These are phyloP conservation scores for Dothidotthia symphoricarpi DNA, from an alignment of 2,329 filamentous ascomycete genomes.

Conservation along the genomic window DNA sequence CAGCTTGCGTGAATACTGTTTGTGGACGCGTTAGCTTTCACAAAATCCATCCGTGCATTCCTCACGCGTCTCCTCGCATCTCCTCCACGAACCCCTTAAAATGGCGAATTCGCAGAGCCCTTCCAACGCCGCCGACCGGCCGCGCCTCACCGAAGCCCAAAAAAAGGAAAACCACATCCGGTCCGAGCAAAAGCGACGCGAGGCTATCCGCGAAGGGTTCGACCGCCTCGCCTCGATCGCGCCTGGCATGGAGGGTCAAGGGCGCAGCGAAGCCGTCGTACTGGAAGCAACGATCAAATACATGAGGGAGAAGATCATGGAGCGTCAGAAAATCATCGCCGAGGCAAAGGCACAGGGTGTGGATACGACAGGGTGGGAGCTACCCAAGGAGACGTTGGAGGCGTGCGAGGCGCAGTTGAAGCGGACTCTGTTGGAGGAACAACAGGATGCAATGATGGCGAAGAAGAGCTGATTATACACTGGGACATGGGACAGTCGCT, in stretches of 20 bases:
- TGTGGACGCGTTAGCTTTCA: no score
- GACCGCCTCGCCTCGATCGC: conserved; percentile 77
- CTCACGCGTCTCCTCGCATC: no score
- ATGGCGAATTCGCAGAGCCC: conserved; percentile 32
- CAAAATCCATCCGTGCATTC: no score
- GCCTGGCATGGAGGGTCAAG: conserved; percentile 77
- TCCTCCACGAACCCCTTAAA: conserved; percentile 7
- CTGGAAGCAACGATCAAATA: conserved; percentile 56
- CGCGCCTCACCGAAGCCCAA: conserved; percentile 65
- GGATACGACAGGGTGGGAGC: conserved; percentile 33
- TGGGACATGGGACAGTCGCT: no score
- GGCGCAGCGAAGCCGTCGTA: conserved; percentile 82
- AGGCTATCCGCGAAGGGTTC: conserved; percentile 79
- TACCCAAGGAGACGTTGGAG: conserved; percentile 30
- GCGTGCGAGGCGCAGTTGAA: conserved; percentile 29
- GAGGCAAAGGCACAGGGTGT: conserved; percentile 39
- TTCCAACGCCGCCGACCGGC: conserved; percentile 51
- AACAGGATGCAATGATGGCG: conserved; percentile 12
- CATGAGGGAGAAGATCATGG: conserved; percentile 44
- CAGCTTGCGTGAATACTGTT: no score
- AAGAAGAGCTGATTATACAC: conserved; percentile 6
- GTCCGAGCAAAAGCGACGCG: conserved; percentile 65
- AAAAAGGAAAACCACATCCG: conserved; percentile 74
- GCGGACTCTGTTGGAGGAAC: conserved; percentile 22
- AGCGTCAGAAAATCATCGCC: conserved; percentile 39